These are phyloP conservation scores for Abortiporus biennis DNA, from an alignment of 1,284 basidiomycete species.

Conservation along the genomic window DNA sequence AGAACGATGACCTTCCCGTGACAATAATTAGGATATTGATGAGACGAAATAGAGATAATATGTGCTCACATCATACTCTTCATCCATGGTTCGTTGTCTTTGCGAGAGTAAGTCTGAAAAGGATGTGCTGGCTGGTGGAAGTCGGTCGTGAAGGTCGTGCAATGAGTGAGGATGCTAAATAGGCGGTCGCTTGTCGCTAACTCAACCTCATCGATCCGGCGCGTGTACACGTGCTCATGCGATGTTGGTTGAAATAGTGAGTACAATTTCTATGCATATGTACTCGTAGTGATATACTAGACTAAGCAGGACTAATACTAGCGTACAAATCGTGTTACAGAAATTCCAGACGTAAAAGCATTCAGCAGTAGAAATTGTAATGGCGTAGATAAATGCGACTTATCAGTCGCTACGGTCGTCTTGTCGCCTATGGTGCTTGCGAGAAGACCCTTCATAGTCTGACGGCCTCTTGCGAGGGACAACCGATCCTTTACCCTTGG, in stretches of 20 bases:
- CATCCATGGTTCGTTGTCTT: constrained; percentile 72
- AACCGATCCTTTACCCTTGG: too few relatives aligned
- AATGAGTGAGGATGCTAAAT: too few relatives aligned
- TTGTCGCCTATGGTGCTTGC: too few relatives aligned
- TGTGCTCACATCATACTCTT: constrained; percentile 75
- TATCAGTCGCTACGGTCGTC: too few relatives aligned
- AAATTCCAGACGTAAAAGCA: too few relatives aligned
- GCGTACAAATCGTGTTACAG: background rate
- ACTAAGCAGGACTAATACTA: background rate
- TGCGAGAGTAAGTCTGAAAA: background rate
- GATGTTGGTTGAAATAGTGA: constrained; percentile 1
- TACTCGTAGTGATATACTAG: background rate
- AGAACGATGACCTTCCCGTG: constrained; percentile 78
- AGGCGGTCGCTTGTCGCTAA: constrained; percentile 10
- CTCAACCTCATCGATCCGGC: constrained; percentile 15
- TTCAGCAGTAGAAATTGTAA: too few relatives aligned
- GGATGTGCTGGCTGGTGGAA: constrained; percentile 1
- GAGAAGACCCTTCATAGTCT: too few relatives aligned
- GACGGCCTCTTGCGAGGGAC: too few relatives aligned
- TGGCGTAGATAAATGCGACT: too few relatives aligned
- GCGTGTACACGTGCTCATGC: constrained; percentile 15
- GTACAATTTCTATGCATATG: background rate
- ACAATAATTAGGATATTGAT: constrained; percentile 8
- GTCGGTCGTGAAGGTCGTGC: constrained; percentile 8
- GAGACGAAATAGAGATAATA: too few relatives aligned